Evolutionary conservation across 345 rosid genomes (phyloP), one percentile per base, ranked within the genome.

Genomic region (Erodium maritimum): DNA sequence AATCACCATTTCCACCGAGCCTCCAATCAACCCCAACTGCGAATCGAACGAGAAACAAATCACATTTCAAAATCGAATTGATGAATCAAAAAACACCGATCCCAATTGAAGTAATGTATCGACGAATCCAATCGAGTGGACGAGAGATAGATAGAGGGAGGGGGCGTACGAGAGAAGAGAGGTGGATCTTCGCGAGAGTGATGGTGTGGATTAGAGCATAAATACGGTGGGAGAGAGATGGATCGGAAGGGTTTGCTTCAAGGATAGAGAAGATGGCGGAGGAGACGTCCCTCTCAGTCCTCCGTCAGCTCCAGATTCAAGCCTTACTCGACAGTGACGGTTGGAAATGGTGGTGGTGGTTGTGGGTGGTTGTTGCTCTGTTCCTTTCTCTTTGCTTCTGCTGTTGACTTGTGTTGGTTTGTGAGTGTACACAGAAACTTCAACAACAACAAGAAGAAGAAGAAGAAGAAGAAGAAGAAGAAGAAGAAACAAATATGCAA

Each of bases 261-360:
- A 86, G 90, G 75, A 70, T 66, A 25, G 78, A 78, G 65, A 73
- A 82, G 48, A 61, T 13, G 76, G 66, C 68, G 29, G 94, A 67
- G 71, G 78, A 63, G 69, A 64, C 54, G 94, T 87, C 90, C 62
- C 70, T 86, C 61, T 86, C 84, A 59, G 69, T 63, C 68, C 48
- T 63, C 68, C 48, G 64, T 25, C 33, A 25, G 33, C 33, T 25
- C 33, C 33, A 25, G 33, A n/a, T n/a, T n/a, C n/a, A n/a, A n/a
- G n/a, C n/a, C 33, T 25, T 25, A 7, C 3, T 3, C 33, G 7
- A 25, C 33, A 25, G 33, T 25, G 67, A 67, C 71, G 72, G 79
- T 74, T 63, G 79, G 56, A 25, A 25, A 25, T 25, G 67, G 45
- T 34, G 2, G 25, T 23, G 29, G 62, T 45, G 21, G 68, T 2